phyloP scores from a whole-genome alignment of 2,329 filamentous ascomycete genomes.

The Hirsutella minnesotensis region DNA sequence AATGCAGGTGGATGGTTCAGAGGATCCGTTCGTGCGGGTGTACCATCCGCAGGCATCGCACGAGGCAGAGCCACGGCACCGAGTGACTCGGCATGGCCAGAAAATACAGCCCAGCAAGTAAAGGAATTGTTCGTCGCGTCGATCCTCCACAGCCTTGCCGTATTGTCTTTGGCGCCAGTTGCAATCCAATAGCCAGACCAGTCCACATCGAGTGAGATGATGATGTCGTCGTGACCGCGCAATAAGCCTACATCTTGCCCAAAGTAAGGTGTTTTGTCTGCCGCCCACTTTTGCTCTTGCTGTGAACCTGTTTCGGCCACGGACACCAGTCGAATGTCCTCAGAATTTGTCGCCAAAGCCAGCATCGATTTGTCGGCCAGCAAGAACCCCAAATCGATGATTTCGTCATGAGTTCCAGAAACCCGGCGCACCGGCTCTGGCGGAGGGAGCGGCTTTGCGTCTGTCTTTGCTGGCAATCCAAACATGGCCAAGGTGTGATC shows the following conservation, averaged over 20 bases:
- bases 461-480: constrained; percentile 29
- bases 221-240: constrained; percentile 87
- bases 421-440: constrained; percentile 59
- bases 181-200: constrained; percentile 97
- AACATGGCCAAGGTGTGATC: constrained; percentile 82
- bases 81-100: constrained; percentile 87
- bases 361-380: constrained; percentile 69
- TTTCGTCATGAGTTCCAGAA: constrained; percentile 93
- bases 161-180: constrained; percentile 95
- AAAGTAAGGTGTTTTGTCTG: constrained; percentile 49
- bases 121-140: constrained; percentile 66
- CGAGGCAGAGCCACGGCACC: constrained; percentile 80
- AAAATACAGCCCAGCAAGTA: constrained; percentile 69
- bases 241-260: constrained; percentile 80
- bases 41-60: constrained; percentile 52
- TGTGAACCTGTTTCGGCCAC: constrained; percentile 32
- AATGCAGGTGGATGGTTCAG: constrained; percentile 72
- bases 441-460: constrained; percentile 20
- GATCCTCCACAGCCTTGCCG: constrained; percentile 78
- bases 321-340: constrained; percentile 82
- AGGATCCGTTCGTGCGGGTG: constrained; percentile 60
- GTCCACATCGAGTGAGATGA: constrained; percentile 87
- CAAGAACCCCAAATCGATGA: constrained; percentile 86
- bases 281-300: constrained; percentile 10
- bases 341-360: constrained; percentile 87